phyloP scores from a whole-genome alignment of 2,329 filamentous ascomycete species.

The Scedosporium minutisporum region DNA sequence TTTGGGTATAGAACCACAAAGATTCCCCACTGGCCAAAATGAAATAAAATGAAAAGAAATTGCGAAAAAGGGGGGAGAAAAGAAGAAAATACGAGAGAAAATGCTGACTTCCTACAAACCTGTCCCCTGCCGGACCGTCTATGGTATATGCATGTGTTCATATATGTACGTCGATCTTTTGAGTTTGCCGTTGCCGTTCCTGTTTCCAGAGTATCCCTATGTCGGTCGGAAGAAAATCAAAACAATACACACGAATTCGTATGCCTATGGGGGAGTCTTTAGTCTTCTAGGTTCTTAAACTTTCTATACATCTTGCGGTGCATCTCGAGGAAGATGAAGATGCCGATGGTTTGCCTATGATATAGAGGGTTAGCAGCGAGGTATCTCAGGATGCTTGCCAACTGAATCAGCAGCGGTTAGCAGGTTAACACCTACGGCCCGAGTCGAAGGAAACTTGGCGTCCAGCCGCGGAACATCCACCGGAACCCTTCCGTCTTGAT shows the following conservation, averaged over 20 bases:
- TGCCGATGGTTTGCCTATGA: slow-evolving; percentile 68
- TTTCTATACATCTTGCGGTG: slow-evolving; percentile 70
- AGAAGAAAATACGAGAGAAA: background rate
- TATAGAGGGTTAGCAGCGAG: slow-evolving; percentile 8
- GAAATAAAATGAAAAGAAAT: background rate
- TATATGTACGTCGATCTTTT: background rate
- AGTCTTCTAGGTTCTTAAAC: slow-evolving; percentile 18
- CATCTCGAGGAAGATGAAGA: slow-evolving; percentile 77
- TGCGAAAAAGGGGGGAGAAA: background rate
- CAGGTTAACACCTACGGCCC: slow-evolving; percentile 44
- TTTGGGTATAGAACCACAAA: background rate
- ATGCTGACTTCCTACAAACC: background rate
- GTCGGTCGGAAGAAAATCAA: background rate
- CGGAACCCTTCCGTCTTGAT: slow-evolving; percentile 60
- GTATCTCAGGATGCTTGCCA: background rate
- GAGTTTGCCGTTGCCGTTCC: background rate
- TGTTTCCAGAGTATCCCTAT: background rate
- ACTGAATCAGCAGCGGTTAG: background rate
- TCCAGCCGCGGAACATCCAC: slow-evolving; percentile 89
- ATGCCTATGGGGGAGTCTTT: background rate
- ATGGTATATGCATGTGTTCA: background rate
- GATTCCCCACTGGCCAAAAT: background rate
- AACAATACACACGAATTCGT: background rate
- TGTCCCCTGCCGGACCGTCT: background rate
- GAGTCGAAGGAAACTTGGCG: slow-evolving; percentile 61